Base-by-base conservation (phyloP, 2,329 filamentous ascomycete species). In the Bipolaris cookei region DNA sequence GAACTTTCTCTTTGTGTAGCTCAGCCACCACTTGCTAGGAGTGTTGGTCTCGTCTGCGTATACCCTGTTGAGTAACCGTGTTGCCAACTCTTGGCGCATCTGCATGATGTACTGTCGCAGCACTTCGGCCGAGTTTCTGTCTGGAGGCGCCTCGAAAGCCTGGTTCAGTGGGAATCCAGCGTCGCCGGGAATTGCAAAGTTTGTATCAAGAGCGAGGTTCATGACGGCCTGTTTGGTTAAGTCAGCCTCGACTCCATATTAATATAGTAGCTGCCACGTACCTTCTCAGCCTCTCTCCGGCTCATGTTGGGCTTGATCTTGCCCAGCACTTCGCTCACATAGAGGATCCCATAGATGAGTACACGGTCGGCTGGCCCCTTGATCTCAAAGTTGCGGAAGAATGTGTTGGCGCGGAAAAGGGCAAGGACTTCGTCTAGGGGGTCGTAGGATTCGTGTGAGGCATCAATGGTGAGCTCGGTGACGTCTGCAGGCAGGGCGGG, bases 351-450 rank as follows among this genome's bases (percentile, higher is more conserved):
- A 81, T 99, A 99, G 73, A 98, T 93, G 66, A 99, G 84, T 72
- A 98, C 87, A 38, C 95, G 86, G 80, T 99, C 95, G 56, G 95
- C 94, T 23, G 92, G 90, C 13, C 95, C 95, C 80, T 97, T 94
- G 82, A 98, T 96, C 83, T 98, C 95, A 72, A 99, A 99, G 84
- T 98, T 99, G 72, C 95, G 90, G 85, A 98, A 99, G 80, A 99
- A 94, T 59, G 94, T 97, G 83, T 99, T 98, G 71, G 95, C 94
- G 64, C 95, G 91, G 85, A 98, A 99, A 47, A 98, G 86, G 11
- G 89, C 85, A 53, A 99, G 85, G 49, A 96, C 88, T 82, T 99
- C 95, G 80, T 99, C 95, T 53, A 98, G 86, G 61, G 95, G 91
- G 81, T 99, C 95, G 83, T 98, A 98, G 72, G 90, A 93, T 78